Evolutionary conservation across 2,329 filamentous ascomycete genomes (phyloP).

Genomic region (Aspergillus spinulosporus): DNA sequence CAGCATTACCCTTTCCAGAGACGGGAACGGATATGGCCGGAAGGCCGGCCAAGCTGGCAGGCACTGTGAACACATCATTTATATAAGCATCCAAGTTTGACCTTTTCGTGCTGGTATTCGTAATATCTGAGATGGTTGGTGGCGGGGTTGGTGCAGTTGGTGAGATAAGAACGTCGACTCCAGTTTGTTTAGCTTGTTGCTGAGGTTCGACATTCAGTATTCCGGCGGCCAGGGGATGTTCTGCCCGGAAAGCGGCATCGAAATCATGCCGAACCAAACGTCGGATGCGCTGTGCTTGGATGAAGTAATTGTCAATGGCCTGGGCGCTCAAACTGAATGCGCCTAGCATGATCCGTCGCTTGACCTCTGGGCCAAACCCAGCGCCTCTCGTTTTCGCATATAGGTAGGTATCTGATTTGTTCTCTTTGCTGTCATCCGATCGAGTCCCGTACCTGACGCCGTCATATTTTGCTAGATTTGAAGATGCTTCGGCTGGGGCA

Average conservation of each 20-base stretch:
- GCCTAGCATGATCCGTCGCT: slow-evolving; percentile 81
- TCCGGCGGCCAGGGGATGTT: slow-evolving; percentile 62
- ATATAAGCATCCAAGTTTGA: slow-evolving; percentile 73
- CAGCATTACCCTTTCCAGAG: slow-evolving; percentile 31
- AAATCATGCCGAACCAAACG: slow-evolving; percentile 85
- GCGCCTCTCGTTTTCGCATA: slow-evolving; percentile 73
- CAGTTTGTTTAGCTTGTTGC: slow-evolving; percentile 1
- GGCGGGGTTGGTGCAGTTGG: slow-evolving; percentile 81
- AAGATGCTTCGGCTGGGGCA: slow-evolving; percentile 90
- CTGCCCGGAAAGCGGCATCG: slow-evolving; percentile 69
- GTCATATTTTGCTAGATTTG: slow-evolving; percentile 95
- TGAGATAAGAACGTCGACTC: slow-evolving; percentile 80
- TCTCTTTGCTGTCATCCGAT: slow-evolving; percentile 50
- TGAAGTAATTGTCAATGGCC: slow-evolving; percentile 94
- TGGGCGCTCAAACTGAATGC: slow-evolving; percentile 86
- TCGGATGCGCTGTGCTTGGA: slow-evolving; percentile 86
- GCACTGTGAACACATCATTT: slow-evolving; percentile 95
- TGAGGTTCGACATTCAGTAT: not conserved
- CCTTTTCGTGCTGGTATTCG: slow-evolving; percentile 19
- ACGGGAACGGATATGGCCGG: slow-evolving; percentile 84
- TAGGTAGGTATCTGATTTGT: slow-evolving; percentile 41
- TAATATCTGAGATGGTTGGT: slow-evolving; percentile 63
- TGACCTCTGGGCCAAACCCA: slow-evolving; percentile 82
- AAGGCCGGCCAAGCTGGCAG: slow-evolving; percentile 85
- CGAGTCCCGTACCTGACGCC: slow-evolving; percentile 85